Conservation (phyloP, 208 protist genomes). For the Leptomonas pyrrhocoris region DNA sequence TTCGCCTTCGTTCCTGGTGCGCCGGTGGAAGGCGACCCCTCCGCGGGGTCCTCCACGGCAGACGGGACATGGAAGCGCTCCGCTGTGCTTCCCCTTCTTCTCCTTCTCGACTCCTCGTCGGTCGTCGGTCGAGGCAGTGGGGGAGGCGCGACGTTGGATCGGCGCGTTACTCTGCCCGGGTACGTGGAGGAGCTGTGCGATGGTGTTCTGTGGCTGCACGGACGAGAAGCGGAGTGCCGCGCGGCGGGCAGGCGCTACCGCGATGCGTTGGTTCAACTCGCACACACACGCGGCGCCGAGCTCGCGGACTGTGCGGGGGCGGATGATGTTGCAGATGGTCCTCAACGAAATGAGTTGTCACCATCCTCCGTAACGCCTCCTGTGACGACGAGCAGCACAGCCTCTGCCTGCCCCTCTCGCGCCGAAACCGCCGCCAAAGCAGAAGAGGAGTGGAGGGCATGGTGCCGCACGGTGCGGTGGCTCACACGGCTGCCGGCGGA, state of each 20-base stretch:
- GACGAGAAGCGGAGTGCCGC: constrained; percentile 73
- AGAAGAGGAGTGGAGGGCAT: constrained; percentile 10
- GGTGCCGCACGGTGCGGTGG: constrained; percentile 31
- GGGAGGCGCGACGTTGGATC: constrained; percentile 38
- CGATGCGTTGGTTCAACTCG: constrained; percentile 36
- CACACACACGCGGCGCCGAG: not conserved
- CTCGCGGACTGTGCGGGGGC: not conserved
- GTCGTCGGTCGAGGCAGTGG: not conserved
- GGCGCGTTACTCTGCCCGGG: constrained; percentile 49
- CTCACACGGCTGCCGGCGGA: constrained; percentile 10
- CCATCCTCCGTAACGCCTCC: not conserved
- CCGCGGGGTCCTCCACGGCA: too few relatives aligned
- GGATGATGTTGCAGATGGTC: not conserved
- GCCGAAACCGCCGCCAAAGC: not conserved
- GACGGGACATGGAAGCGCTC: not conserved
- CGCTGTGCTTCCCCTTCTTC: constrained; percentile 2
- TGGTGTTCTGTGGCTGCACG: constrained; percentile 66
- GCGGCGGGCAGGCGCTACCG: constrained; percentile 47
- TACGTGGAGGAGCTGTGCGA: constrained; percentile 78
- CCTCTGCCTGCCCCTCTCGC: not conserved
- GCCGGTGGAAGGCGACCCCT: constrained; percentile 13
- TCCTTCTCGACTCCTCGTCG: not conserved
- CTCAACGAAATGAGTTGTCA: not conserved
- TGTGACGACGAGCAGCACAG: not conserved
- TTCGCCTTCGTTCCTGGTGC: constrained; percentile 75